Evolutionary conservation across 768 basidiomycete species (phyloP), one percentile per base, ranked within the genome.

Genomic region (Lactarius pseudohatsudake): DNA sequence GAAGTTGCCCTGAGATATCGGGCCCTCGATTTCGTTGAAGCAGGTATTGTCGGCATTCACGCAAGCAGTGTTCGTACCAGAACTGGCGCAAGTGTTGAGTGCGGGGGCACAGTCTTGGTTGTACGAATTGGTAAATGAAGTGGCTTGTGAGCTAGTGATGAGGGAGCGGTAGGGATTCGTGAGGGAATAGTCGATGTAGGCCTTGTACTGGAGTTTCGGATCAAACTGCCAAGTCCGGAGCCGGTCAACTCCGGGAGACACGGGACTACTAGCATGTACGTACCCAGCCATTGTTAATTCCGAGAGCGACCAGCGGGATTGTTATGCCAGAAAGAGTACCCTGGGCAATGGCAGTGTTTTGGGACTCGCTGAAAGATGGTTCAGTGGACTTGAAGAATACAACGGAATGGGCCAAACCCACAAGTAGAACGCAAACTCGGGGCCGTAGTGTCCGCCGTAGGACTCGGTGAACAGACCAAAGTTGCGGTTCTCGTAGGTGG

Each of bases 381-480:
- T 36, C 28, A 60, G 26, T 10, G 22, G 11, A 60, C 9, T 11
- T 38, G 6, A 28, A 41, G 41, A 34, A 13, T n/a, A 15, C 26
- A n/a, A 16, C 20, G 22, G 57, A 43, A 28, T 22, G 38, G 28
- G 8, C 15, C 26, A 60, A 34, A 60, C 59, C n/a, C 26, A 60
- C 59, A 60, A 63, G 47, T 38, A 41, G 36, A 26, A 60, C 9
- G 58, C 61, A 57, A 72, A 72, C 13, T 62, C 62, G 1, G 73
- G 73, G 8, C 73, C 73, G 57, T 72, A 74, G 53, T 74, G 73
- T 4, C 74, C 74, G n/a, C 68, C 65, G 34, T 58, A 66, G 78
- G 82, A 84, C 72, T 85, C 83, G 3, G 83, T 83, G 83, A 84
- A 85, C 47, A 85, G 74, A 1, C 81, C 84, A 56, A 85, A 74